Base-by-base conservation (phyloP, 495 filamentous ascomycete species). In the Trichoderma asperelloides region DNA sequence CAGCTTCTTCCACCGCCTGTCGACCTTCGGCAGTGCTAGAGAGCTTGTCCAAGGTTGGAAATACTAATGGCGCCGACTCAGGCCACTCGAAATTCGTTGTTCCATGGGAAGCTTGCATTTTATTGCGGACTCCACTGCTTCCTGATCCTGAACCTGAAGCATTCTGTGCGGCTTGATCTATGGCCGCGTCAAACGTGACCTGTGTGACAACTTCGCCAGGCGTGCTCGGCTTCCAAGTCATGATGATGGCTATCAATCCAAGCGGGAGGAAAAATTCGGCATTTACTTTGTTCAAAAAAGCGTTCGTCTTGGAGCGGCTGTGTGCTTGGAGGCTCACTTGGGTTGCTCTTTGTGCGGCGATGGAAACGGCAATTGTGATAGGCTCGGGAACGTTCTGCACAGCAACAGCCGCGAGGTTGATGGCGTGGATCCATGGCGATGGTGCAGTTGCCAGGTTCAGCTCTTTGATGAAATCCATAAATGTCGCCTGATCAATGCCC, bases 191-290 rank as follows among this genome's bases (percentile, higher is more conserved):
- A 41, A 78, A 71, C 5, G 70, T 51, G 15, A 71, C 71, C 9
- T 70, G 70, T 7, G 78, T 70, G 3, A 70, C 15, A 28, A 68
- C 47, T 49, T 68, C 33, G 4, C 70, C 63, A 5, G 70, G 62
- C 0, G 72, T 73, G 13, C 81, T 75, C 2, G 84, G 80, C 25
- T 84, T 80, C 74, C 80, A 88, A 25, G 83, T 84, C 82, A 88
- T 85, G 60, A 88, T 73, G 4, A 88, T 71, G 64, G 80, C 82
- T 71, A 80, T 84, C 1, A 88, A 78, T 6, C 85, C 86, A 12
- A 79, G 80, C 0, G 85, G 85, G 27, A 75, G 77, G 73, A 87
- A 87, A 63, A 86, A 81, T 40, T 82, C 76, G 15, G 78, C 72
- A 71, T 87, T 87, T 69, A 85, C 78, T 57, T 78, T 72, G 60